Conservation (phyloP, 192 early-diverging fungal genomes). For the Tieghemiomyces parasiticus region DNA sequence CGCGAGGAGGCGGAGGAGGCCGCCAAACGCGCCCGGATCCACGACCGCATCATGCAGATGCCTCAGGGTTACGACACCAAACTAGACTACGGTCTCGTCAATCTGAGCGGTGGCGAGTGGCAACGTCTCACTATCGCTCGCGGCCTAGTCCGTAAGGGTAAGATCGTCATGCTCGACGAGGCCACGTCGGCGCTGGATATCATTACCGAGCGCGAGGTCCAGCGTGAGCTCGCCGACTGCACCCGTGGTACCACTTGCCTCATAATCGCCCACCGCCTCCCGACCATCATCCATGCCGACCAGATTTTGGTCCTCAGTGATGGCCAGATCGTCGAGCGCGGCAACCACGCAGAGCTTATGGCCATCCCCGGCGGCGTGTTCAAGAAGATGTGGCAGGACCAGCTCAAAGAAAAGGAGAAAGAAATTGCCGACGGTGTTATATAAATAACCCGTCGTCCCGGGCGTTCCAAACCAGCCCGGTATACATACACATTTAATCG, state of each 20-base stretch:
- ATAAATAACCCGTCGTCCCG: no score
- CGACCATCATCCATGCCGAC: constrained; percentile 54
- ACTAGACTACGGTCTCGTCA: not conserved
- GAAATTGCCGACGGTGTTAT: no score
- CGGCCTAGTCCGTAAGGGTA: constrained; percentile 55
- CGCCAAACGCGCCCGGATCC: constrained; percentile 4
- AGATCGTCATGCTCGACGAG: constrained; percentile 61
- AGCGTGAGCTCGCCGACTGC: constrained; percentile 40
- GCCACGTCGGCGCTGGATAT: constrained; percentile 62
- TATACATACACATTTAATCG: no score
- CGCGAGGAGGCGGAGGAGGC: not conserved
- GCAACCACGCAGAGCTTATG: constrained; percentile 38
- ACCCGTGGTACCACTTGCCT: constrained; percentile 11
- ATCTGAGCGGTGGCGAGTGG: constrained; percentile 48
- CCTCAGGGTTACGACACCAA: constrained; percentile 16
- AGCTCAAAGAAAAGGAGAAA: no score
- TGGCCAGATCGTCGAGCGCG: constrained; percentile 31
- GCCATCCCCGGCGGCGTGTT: constrained; percentile 10
- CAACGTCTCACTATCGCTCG: constrained; percentile 76
- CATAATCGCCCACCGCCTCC: constrained; percentile 53
- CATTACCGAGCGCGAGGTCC: constrained; percentile 47
- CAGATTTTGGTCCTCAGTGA: constrained; percentile 45
- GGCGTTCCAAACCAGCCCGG: no score
- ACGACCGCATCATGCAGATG: not conserved
- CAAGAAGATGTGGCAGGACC: not conserved